phyloP scores from a whole-genome alignment of 305 asterid species.

The Withania somnifera region DNA sequence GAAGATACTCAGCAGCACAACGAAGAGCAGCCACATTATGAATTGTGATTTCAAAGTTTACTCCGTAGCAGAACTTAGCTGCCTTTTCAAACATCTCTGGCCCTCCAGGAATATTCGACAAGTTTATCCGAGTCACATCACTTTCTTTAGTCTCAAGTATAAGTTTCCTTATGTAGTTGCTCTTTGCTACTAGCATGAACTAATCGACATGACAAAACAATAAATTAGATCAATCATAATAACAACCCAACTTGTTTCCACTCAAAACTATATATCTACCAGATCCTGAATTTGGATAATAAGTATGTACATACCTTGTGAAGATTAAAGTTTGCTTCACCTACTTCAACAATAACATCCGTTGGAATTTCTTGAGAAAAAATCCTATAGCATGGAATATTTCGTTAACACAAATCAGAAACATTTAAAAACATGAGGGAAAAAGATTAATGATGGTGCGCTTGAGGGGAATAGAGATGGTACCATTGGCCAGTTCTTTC shows the following conservation, averaged over 20 bases:
- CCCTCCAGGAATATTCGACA: conserved; percentile 82
- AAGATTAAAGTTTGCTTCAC: conserved; percentile 68
- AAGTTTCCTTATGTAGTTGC: conserved; percentile 67
- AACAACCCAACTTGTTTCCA: neutral
- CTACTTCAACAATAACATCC: conserved; percentile 69
- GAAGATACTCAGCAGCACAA: conserved; percentile 82
- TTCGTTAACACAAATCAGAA: neutral
- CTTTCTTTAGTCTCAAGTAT: conserved; percentile 58
- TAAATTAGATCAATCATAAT: neutral
- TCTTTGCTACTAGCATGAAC: conserved; percentile 95
- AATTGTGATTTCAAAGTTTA: conserved; percentile 93
- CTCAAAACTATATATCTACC: neutral
- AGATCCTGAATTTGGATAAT: neutral
- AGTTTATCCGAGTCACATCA: conserved; percentile 47
- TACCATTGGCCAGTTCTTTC: conserved; percentile 97
- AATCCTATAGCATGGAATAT: conserved; percentile 39
- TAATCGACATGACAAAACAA: conserved; percentile 9
- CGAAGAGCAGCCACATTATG: conserved; percentile 85
- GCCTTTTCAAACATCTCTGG: conserved; percentile 81
- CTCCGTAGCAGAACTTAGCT: conserved; percentile 88
- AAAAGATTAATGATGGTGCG: neutral
- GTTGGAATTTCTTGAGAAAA: conserved; percentile 83
- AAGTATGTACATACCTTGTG: conserved; percentile 73
- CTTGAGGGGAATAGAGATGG: neutral
- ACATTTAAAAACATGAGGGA: neutral